Evolutionary conservation across 2,329 filamentous ascomycete genomes (phyloP).

Genomic region (Penicillium sclerotiorum): DNA sequence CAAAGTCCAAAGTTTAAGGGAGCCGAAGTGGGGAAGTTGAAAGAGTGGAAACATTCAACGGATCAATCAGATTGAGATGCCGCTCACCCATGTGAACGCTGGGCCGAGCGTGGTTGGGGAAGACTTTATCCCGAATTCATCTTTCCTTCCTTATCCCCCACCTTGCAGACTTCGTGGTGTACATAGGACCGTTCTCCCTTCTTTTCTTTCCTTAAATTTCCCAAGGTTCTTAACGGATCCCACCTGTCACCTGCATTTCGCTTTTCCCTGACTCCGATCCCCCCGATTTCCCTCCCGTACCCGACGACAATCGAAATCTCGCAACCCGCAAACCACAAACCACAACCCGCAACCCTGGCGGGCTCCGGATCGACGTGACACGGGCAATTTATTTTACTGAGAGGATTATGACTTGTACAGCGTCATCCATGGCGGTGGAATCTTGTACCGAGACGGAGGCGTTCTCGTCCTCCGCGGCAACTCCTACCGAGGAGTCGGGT

Average conservation of each 20-base stretch:
- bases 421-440: slow-evolving; percentile 44
- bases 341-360: not conserved
- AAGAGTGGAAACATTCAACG: slow-evolving; percentile 9
- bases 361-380: not conserved
- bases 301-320: not conserved
- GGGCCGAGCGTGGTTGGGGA: slow-evolving; percentile 21
- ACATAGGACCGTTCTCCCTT: slow-evolving; percentile 5
- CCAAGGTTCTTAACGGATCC: slow-evolving; percentile 4
- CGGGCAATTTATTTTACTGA: too few relatives aligned
- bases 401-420: slow-evolving; percentile 45
- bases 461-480: slow-evolving; percentile 30
- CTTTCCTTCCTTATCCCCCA: slow-evolving; percentile 12
- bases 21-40: slow-evolving; percentile 15
- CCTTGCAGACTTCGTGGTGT: slow-evolving; percentile 9
- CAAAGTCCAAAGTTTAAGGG: slow-evolving; percentile 10
- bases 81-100: slow-evolving; percentile 22
- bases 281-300: slow-evolving; percentile 5
- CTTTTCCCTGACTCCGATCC: too few relatives aligned
- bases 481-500: slow-evolving; percentile 35
- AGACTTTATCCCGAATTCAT: slow-evolving; percentile 5
- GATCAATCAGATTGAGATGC: slow-evolving; percentile 19
- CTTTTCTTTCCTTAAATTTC: not conserved
- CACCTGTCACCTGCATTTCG: too few relatives aligned
- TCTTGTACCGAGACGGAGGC: slow-evolving; percentile 32
- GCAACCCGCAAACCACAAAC: too few relatives aligned